Evolutionary conservation across 1,139 yeast genomes (phyloP), one percentile per base, ranked within the genome.

Genomic region (Yamadazyma siamensis): DNA sequence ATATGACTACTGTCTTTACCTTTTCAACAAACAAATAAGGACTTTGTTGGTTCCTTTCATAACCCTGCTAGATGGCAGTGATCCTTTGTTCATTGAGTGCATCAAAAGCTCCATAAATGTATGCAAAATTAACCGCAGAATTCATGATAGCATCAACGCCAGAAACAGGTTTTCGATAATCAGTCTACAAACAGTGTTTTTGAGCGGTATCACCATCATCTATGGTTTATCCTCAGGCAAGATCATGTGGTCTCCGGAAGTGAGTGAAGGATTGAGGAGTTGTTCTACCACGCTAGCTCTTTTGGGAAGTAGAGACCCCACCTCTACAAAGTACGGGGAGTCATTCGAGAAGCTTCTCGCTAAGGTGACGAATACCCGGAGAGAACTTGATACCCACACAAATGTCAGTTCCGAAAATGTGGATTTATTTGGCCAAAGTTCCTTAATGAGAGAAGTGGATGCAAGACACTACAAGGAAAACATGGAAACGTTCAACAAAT

Each of bases 131-230:
- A 36, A 30, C 26, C 24, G 37, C 16, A 23, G 29, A 13, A 34
- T 38, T n/a, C 39, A 34, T 23, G 39, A 38, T 21, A 34, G 28
- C 15, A 25, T 17, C 9, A 23, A 19, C n/a, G 15, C 26, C 4
- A 27, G 28, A 19, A 21, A 33, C 18, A 25, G 35, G 15, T 22
- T 36, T 19, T 38, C 42, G 3, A 25, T 38, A 17, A 24, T 38
- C 10, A 29, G 34, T 17, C 15, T 38, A 3, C 42, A 38, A 23
- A 36, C 42, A 3, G 23, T 34, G 2, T 38, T 38, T 23, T 30
- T 38, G 25, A 36, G 40, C 25, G 42, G 42, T 3, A 29, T 38
- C 7, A 38, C 42, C 4, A 29, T 38, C 8, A 25, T 36, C 4
- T 38, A 38, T 32, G 40, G 35, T 2, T 11, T 38, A 2, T 15